These are phyloP conservation scores for Claviceps spartinae DNA, from an alignment of 2,329 filamentous ascomycete species.

Conservation along the genomic window DNA sequence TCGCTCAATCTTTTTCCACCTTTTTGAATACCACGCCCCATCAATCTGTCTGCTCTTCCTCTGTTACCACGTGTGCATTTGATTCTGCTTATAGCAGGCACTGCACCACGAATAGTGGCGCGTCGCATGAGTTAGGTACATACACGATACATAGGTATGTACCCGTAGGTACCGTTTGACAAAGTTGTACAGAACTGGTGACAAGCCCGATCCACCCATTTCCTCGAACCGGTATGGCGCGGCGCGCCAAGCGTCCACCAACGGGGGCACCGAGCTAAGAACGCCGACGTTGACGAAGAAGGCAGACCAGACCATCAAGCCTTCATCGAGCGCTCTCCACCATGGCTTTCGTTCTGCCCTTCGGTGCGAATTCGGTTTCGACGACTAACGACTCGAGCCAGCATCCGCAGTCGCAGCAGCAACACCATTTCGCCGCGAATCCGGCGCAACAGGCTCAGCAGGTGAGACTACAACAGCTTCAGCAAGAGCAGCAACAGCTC, in stretches of 20 bases:
- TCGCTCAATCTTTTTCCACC: too few species aligned
- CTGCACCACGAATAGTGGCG: too few species aligned
- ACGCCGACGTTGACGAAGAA: not conserved
- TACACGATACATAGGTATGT: too few species aligned
- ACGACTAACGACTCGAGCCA: constrained; percentile 1
- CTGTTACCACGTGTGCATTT: too few species aligned
- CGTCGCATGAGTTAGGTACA: too few species aligned
- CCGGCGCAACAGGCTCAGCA: constrained; percentile 1
- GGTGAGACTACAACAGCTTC: not conserved
- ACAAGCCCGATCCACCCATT: not conserved
- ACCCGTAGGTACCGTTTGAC: too few species aligned
- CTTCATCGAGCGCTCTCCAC: constrained; percentile 1
- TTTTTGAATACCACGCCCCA: too few species aligned
- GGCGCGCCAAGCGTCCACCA: not conserved
- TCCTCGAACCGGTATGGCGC: not conserved
- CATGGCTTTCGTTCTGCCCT: constrained; percentile 6
- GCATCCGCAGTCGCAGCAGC: constrained; percentile 4
- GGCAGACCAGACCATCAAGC: not conserved
- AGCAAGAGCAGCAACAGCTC: constrained; percentile 6
- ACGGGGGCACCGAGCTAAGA: not conserved
- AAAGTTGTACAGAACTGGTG: too few species aligned
- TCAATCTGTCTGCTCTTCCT: too few species aligned
- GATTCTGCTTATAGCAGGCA: too few species aligned
- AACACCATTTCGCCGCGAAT: not conserved
- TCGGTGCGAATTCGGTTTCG: not conserved